Conservation (phyloP, 345 rosid genomes). For the Rhodamnia argentea region DNA sequence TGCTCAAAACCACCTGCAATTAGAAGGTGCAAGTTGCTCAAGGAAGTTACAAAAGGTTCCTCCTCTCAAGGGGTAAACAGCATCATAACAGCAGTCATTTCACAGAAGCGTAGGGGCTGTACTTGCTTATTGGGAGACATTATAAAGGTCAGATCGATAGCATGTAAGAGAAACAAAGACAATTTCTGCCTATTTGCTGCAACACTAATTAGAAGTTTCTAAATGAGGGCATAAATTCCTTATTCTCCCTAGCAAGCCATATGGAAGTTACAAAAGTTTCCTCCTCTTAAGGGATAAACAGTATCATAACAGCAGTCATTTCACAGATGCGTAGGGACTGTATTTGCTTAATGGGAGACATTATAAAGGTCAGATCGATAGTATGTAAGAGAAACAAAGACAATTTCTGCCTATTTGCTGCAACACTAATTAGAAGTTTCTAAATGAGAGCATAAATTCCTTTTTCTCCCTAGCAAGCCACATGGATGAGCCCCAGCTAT, state of each 20-base stretch:
- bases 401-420: neutral
- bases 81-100: neutral
- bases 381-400: neutral
- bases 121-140: neutral
- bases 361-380: neutral
- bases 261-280: neutral
- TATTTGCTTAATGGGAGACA: neutral
- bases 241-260: neutral
- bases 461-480: neutral
- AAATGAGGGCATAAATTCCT: neutral
- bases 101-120: neutral
- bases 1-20: slow-evolving; percentile 80
- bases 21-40: neutral
- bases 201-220: neutral
- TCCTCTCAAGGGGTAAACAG: neutral
- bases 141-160: neutral
- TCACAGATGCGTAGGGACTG: neutral
- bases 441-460: neutral
- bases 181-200: neutral
- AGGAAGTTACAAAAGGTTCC: neutral
- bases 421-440: neutral
- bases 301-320: neutral
- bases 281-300: neutral
- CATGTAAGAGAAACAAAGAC: neutral
- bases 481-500: neutral